phyloP scores from a whole-genome alignment of 192 early-diverging fungal genomes.

The Coemansia sp. region DNA sequence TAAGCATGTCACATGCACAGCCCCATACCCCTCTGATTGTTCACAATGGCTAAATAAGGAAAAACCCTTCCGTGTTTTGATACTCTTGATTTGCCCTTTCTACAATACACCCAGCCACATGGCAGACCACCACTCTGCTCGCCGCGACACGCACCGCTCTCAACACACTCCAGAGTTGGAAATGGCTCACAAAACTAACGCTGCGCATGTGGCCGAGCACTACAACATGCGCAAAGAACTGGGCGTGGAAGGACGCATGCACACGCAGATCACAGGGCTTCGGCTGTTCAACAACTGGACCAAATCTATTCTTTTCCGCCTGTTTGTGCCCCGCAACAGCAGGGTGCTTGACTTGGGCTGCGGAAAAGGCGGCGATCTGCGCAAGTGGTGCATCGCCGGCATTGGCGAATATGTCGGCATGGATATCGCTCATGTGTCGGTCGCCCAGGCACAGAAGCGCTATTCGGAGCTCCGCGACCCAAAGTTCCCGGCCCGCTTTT shows the following conservation, averaged over 20 bases:
- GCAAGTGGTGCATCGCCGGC: constrained; percentile 72
- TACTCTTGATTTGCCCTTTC: too few relatives aligned
- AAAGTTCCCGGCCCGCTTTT: constrained; percentile 68
- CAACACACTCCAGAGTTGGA: too few relatives aligned
- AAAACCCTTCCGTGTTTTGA: too few relatives aligned
- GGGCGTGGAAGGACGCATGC: constrained; percentile 68
- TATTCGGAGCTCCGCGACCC: constrained; percentile 59
- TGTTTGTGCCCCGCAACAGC: constrained; percentile 59
- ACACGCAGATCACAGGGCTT: constrained; percentile 82
- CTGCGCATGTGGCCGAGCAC: constrained; percentile 65
- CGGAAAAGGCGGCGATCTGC: constrained; percentile 92
- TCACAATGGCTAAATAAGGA: too few relatives aligned
- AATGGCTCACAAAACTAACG: neutral
- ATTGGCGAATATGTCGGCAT: constrained; percentile 78
- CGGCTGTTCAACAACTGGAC: constrained; percentile 98
- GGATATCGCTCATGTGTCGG: constrained; percentile 87
- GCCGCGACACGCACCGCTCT: too few relatives aligned
- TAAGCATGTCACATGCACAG: too few relatives aligned
- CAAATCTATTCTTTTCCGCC: constrained; percentile 82
- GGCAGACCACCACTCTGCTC: too few relatives aligned
- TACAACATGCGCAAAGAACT: constrained; percentile 86
- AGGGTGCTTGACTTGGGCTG: constrained; percentile 88
- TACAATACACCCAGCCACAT: neutral
- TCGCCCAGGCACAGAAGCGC: constrained; percentile 76
- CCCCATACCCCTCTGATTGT: too few relatives aligned